Base-by-base conservation (phyloP, 2,329 filamentous ascomycete genomes). In the Dactylonectria macrodidyma region DNA sequence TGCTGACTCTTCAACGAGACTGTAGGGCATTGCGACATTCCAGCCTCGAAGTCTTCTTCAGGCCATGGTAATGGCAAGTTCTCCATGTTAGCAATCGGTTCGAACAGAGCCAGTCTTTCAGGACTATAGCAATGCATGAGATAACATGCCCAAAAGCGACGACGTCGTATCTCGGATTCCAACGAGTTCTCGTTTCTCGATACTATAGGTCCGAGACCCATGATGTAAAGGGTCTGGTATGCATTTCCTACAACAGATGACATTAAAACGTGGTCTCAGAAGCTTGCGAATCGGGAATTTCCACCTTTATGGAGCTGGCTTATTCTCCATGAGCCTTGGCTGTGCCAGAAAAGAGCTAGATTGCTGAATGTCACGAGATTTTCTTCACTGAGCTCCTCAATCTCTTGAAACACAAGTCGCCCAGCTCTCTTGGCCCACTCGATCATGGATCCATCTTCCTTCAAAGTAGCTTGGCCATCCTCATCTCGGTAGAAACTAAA, bases 301-400 rank as follows among this genome's bases (percentile, higher is more conserved):
- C 2, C 41, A 62, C 72, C 72, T 38, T 71, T 74, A n/a, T 74
- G 65, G 0, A 74, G 55, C 22, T 74, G 66, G 2, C 72, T 73
- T 14, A 68, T 68, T 1, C 65, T 62, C 72, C 72, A 74, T 3
- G 70, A 73, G 0, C 72, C 72, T 3, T 74, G 68, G 2, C 72
- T 74, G 9, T 74, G 66, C 72, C 72, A 74, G 3, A 74, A 74
- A 0, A 74, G 30, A 3, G 72, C 58, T 14, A 74, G 50, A 3
- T 71, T 74, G 24, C 51, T 71, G 3, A 70, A 73, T 0, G 72
- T 71, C 1, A 70, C 66, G 0, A 74, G n/a, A 3, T 70, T 74
- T 24, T 74, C 66, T 1, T 74, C 62, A 0, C 30, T 8, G 0
- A 74, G 68, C 0, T 71, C 62, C 33, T 74, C 70, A 0, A 38